Evolutionary conservation across 805 yeast species (phyloP), one percentile per base, ranked within the genome.

Genomic region (Kodamaea jinghongensis): DNA sequence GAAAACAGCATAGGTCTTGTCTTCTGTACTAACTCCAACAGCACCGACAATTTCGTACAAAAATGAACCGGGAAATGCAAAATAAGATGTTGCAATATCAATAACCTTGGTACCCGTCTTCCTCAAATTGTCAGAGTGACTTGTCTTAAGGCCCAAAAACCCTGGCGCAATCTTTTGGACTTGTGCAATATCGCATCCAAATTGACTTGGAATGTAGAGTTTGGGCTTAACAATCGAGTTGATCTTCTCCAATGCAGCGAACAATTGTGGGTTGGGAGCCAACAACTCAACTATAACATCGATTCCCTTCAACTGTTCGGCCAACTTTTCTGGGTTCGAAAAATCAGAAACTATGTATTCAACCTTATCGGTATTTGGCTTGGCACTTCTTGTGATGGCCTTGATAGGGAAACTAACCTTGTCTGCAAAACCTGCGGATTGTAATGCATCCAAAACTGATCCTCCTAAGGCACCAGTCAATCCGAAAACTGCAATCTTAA

Each of bases 191-290:
- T 77, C 78, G 15, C 65, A 49, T 29, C 86, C 88, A 49, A 75
- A 81, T 49, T 79, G 84, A 2, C 82, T 73, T 23, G 84, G 83
- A 46, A 79, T 71, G 60, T 68, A 79, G 25, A 77, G 52, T 51
- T 73, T 71, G 36, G 78, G 76, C 46, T 72, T 70, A 36, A 63
- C 66, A 22, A 51, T 57, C 7, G 55, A 52, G 2, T 71, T 70
- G 6, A 73, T 37, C 16, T 50, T 68, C 34, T 72, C 75, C 25
- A 71, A 42, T n/a, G 60, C 45, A 1, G 48, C 59, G 23, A 59
- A 68, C 13, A 51, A 35, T 12, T 50, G 52, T 6, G 72, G 66
- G 20, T 47, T 48, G 9, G 56, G 42, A n/a, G 65, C 56, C 30
- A 65, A 48, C 31, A 78, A 58, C 44, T 75, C 73, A 48, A 81